phyloP scores from a whole-genome alignment of 139 green algal genomes.

The Chlorella sp. region DNA sequence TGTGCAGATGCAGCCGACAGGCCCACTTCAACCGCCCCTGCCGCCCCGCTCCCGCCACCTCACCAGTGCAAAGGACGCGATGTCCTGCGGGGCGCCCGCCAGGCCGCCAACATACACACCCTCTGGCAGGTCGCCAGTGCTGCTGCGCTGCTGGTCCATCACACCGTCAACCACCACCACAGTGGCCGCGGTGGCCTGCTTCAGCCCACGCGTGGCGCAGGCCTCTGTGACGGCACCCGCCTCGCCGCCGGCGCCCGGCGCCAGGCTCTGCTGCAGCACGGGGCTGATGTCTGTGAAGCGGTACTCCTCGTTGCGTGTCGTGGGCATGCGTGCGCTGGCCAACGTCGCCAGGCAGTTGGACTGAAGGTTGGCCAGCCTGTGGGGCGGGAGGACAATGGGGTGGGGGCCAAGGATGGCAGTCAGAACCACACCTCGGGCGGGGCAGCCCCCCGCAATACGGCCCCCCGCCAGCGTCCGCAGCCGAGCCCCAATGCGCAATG shows the following conservation, averaged over 20 bases:
- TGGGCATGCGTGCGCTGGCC: conserved; percentile 78
- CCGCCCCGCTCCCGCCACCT: neutral
- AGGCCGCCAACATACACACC: conserved; percentile 72
- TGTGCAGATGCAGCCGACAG: no score
- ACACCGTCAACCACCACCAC: conserved; percentile 77
- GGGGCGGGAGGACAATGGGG: neutral
- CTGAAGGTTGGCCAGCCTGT: conserved; percentile 52
- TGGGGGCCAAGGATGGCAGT: no score
- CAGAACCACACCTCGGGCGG: no score
- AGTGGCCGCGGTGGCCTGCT: conserved; percentile 23
- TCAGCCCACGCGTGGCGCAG: conserved; percentile 14
- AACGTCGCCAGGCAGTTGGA: conserved; percentile 53
- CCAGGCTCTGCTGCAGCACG: conserved; percentile 51
- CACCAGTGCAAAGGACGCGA: conserved; percentile 32
- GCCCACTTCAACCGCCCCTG: neutral
- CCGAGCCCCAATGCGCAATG: no score
- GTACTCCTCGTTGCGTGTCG: conserved; percentile 82
- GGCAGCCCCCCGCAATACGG: no score
- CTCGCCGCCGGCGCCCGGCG: conserved; percentile 7
- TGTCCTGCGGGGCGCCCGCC: conserved; percentile 60
- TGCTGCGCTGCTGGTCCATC: conserved; percentile 53
- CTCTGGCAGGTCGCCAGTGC: conserved; percentile 50
- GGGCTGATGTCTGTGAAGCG: conserved; percentile 84
- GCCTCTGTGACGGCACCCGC: conserved; percentile 23
- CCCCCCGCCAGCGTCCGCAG: neutral